Percentiles rank a stretch among this genome's conserved stretches.
These are phyloP conservation scores for Mycena latifolia DNA, from an alignment of 768 basidiomycete genomes.

Conservation along the genomic window DNA sequence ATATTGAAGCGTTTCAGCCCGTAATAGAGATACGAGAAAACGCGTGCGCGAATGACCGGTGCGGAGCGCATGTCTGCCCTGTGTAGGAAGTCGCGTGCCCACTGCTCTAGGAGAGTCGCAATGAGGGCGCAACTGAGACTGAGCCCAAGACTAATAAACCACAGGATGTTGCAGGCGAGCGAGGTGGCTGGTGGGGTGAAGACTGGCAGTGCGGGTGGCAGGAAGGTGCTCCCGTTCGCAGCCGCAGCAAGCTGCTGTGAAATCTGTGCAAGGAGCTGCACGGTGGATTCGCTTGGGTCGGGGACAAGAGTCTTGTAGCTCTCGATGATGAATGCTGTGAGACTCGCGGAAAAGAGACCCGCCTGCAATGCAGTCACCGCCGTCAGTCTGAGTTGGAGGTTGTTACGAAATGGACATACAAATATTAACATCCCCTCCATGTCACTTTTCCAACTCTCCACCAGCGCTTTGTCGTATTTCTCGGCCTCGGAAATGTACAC, in stretches of 20 bases:
- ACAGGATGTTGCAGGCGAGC: not conserved
- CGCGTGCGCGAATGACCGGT: not conserved
- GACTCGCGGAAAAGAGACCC: slow-evolving; percentile 6
- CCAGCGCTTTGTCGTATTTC: not conserved
- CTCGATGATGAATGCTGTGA: slow-evolving; percentile 9
- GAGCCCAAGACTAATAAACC: slow-evolving; percentile 11
- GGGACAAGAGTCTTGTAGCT: slow-evolving; percentile 9
- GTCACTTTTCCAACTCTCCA: not conserved
- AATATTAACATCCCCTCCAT: not conserved
- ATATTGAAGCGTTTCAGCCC: slow-evolving; percentile 3
- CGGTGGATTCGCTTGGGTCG: not conserved
- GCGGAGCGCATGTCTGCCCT: slow-evolving; percentile 5
- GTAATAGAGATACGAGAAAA: not conserved
- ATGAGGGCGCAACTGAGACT: slow-evolving; percentile 9
- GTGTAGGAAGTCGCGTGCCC: slow-evolving; percentile 4
- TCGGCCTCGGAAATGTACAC: not conserved
- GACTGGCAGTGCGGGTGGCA: no score
- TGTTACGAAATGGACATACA: not conserved
- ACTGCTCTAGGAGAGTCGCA: slow-evolving; percentile 7
- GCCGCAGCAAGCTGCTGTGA: not conserved
- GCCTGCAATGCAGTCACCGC: slow-evolving; percentile 3
- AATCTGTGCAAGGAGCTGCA: not conserved
- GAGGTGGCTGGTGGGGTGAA: not conserved
- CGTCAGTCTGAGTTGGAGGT: not conserved
- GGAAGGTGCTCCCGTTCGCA: not conserved